Conservation (phyloP, 352 stramenopile genomes). For the Thraustochytrium sp. region DNA sequence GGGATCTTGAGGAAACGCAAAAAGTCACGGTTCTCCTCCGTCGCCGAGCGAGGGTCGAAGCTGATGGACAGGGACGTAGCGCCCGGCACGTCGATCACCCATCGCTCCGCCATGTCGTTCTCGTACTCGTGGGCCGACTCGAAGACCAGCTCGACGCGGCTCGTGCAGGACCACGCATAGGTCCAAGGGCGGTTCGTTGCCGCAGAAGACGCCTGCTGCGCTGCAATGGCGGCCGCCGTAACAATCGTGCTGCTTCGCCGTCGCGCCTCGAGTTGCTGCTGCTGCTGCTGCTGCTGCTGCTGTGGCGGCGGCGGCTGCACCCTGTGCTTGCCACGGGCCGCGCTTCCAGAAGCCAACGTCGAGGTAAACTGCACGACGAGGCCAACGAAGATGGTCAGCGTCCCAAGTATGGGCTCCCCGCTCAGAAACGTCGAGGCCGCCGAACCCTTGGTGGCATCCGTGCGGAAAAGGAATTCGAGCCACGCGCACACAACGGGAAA, state of each 20-base stretch:
- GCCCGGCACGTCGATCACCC: slow-evolving; percentile 6
- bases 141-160: neutral
- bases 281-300: neutral
- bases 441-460: too few relatives aligned
- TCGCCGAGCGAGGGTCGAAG: neutral
- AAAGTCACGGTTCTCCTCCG: neutral
- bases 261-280: neutral
- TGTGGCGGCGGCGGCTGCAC: neutral
- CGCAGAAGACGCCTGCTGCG: neutral
- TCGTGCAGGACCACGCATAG: neutral
- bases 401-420: neutral
- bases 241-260: slow-evolving; percentile 35
- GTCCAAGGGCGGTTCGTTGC: neutral
- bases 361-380: slow-evolving; percentile 33
- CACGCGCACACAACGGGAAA: neutral
- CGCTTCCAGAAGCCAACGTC: neutral
- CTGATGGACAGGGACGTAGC: neutral
- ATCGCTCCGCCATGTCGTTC: neutral
- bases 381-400: neutral
- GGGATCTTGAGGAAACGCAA: slow-evolving; percentile 15
- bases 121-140: neutral
- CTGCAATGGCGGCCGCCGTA: slow-evolving; percentile 4
- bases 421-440: neutral
- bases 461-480: slow-evolving; percentile 18
- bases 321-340: neutral